These are phyloP conservation scores for Lasiosphaeria ovina DNA, from an alignment of 495 filamentous ascomycete species.

Conservation along the genomic window DNA sequence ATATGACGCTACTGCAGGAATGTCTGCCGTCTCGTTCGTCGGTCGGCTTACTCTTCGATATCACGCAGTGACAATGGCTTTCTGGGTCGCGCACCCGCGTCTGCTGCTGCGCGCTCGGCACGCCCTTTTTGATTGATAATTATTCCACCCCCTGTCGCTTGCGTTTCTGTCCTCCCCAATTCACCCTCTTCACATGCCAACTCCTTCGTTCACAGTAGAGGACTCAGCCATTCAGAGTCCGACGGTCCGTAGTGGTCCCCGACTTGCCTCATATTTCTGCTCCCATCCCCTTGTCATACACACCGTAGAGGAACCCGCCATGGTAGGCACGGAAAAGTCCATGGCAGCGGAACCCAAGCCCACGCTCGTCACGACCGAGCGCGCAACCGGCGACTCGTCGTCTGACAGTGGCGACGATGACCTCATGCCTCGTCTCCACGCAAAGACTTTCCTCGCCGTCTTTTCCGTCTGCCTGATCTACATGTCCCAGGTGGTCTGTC, in stretches of 20 bases:
- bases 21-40: too few relatives aligned
- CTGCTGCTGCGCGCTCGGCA: too few relatives aligned
- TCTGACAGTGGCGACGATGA: constrained; percentile 11
- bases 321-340: background rate
- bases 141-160: too few relatives aligned
- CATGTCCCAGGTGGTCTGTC: constrained; percentile 27
- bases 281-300: background rate
- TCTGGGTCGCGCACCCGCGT: too few relatives aligned
- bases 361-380: background rate
- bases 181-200: too few relatives aligned
- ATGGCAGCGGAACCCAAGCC: background rate
- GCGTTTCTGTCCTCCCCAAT: too few relatives aligned
- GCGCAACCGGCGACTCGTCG: constrained; percentile 3
- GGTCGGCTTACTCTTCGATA: too few relatives aligned
- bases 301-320: background rate
- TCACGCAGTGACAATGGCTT: too few relatives aligned
- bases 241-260: background rate
- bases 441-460: constrained; percentile 31
- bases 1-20: too few relatives aligned
- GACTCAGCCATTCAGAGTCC: background rate
- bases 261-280: background rate
- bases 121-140: too few relatives aligned
- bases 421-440: constrained; percentile 27
- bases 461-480: constrained; percentile 36
- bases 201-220: too few relatives aligned